Evolutionary conservation across 805 yeast species (phyloP), one percentile per base, ranked within the genome.

Genomic region (Ogataea siamensis): DNA sequence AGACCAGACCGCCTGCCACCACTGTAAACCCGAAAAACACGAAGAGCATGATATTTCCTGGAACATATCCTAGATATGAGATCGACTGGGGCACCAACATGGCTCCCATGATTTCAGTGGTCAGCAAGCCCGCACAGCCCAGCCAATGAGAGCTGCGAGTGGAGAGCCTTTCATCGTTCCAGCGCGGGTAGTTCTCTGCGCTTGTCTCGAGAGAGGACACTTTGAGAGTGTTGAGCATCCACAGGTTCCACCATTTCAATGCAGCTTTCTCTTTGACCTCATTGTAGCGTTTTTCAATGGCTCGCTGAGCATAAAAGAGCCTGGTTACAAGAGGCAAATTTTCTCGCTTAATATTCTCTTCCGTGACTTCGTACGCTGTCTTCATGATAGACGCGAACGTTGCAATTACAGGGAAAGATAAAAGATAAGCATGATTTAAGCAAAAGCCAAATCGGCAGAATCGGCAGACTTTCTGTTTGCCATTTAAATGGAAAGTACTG

Each of bases 1-100:
- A 64, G 13, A 68, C 54, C 21, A 69, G 43, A 44, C 51, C 57
- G 20, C 74, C 76, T 11, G 73, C 63, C 37, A 63, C 51, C 11
- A 65, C 64, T 14, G 75, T 73, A 27, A 47, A 33, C 4, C 14
- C 23, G 28, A 42, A 47, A 28, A 42, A 42, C 13, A 42, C 45
- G 7, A 33, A 26, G 12, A 47, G 40, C 39, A 47, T 28, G 24
- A 47, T 23, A 26, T 47, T 47, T 5, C 39, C 37, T 5, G 49
- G 49, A 24, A 35, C 46, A 33, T 37, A 47, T n/a, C 51, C 49
- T 16, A 47, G 22, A 34, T 42, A 34, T 5, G 45, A 41, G 11
- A 45, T 16, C 6, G 42, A 28, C 29, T 45, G 39, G 5, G 51
- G 51, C 9, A 47, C 49, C 32, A 47, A 17, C 22, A 20, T 17